phyloP scores from a whole-genome alignment of 345 rosid genomes.

The Carallia brachiata region DNA sequence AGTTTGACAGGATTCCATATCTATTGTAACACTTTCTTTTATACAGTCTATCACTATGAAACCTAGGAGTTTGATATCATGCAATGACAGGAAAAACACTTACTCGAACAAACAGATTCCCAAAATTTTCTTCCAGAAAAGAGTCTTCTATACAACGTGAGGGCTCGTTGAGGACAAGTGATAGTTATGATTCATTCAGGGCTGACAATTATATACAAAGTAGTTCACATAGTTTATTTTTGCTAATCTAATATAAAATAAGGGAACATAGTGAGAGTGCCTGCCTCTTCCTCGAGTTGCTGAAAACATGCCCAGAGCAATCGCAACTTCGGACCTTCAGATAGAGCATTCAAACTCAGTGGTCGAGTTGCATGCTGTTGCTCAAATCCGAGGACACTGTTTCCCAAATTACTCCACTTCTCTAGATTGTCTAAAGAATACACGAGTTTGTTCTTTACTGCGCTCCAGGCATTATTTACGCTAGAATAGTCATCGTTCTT shows the following conservation, averaged over 20 bases:
- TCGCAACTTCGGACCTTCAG: conserved; percentile 65
- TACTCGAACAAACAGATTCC: neutral
- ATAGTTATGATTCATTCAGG: neutral
- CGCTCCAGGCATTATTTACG: conserved; percentile 53
- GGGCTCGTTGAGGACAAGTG: neutral
- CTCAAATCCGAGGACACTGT: conserved; percentile 42
- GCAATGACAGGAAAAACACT: neutral
- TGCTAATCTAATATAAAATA: conserved; percentile 5
- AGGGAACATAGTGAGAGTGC: conserved; percentile 39
- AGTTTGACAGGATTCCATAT: too few species aligned
- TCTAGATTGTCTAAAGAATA: conserved; percentile 61
- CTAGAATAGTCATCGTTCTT: conserved; percentile 38
- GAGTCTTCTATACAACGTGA: neutral
- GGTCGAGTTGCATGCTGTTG: conserved; percentile 43
- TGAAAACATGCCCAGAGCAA: conserved; percentile 73
- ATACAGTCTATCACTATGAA: neutral
- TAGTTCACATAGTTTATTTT: neutral
- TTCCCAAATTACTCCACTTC: conserved; percentile 39
- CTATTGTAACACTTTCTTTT: too few species aligned
- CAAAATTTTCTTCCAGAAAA: neutral
- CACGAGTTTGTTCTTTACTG: conserved; percentile 60
- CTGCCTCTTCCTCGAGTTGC: conserved; percentile 80
- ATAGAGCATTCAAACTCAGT: conserved; percentile 63
- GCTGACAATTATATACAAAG: too few species aligned
- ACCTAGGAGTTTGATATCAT: neutral